Percentiles rank a stretch among this genome's conserved stretches.
phyloP scores from a whole-genome alignment of 208 protist genomes.

The Crithidia bombi region DNA sequence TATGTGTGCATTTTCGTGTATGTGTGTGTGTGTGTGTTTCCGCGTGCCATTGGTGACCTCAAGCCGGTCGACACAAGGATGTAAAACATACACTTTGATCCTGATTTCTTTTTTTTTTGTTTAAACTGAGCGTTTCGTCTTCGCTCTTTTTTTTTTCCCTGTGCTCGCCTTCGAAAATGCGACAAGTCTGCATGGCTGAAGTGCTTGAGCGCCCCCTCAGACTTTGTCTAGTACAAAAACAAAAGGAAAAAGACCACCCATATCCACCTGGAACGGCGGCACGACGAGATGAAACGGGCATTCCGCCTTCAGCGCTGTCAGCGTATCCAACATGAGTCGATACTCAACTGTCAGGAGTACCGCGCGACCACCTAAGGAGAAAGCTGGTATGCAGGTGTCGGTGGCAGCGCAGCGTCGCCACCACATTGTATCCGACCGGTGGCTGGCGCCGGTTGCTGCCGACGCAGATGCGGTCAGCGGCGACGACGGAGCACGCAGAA shows the following conservation, averaged over 20 bases:
- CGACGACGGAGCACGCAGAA: constrained; percentile 27
- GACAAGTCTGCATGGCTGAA: too few species aligned
- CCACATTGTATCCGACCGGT: background rate
- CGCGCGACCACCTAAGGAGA: constrained; percentile 38
- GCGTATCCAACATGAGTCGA: constrained; percentile 36
- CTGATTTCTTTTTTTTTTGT: too few species aligned
- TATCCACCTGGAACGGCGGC: constrained; percentile 46
- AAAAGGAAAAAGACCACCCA: constrained; percentile 57
- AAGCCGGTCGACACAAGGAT: too few species aligned
- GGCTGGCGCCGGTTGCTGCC: background rate
- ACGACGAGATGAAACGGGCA: constrained; percentile 42
- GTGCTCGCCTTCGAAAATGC: too few species aligned
- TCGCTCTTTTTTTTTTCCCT: background rate
- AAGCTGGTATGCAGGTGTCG: background rate
- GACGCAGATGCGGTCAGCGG: background rate
- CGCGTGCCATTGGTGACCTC: too few species aligned
- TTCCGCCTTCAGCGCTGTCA: constrained; percentile 25
- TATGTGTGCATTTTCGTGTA: too few species aligned
- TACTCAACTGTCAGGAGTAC: constrained; percentile 64
- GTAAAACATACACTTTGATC: too few species aligned
- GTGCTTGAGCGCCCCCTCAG: too few species aligned
- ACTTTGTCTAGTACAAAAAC: constrained; percentile 63
- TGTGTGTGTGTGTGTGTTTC: too few species aligned
- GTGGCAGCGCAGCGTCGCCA: background rate
- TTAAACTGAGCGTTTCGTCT: too few species aligned